Evolutionary conservation across 1,139 yeast species (phyloP).

Genomic region (Pichia sp.): DNA sequence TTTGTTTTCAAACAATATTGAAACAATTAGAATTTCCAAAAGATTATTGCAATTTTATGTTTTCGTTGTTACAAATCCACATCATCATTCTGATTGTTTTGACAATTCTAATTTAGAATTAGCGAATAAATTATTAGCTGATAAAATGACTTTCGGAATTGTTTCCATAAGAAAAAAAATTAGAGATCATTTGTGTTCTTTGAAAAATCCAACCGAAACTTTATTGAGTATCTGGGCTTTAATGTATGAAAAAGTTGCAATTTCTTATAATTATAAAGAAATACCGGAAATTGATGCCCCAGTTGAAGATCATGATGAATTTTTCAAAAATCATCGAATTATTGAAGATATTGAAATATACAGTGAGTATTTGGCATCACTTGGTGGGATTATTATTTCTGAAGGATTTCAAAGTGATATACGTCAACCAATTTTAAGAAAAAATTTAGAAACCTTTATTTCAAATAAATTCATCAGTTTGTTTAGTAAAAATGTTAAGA

Average conservation of each 20-base stretch:
- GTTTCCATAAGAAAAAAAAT: constrained; percentile 71
- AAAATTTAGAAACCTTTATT: constrained; percentile 22
- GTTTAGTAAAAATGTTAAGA: constrained; percentile 21
- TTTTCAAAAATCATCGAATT: constrained; percentile 23
- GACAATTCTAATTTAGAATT: constrained; percentile 39
- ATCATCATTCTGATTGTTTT: constrained; percentile 30
- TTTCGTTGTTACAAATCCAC: constrained; percentile 17
- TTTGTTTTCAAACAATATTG: constrained; percentile 24
- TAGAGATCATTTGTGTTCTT: constrained; percentile 46
- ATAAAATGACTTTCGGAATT: constrained; percentile 64
- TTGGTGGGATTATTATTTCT: constrained; percentile 29
- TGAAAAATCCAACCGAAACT: constrained; percentile 55
- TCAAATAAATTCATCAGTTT: constrained; percentile 21
- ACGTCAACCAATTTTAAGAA: constrained; percentile 20
- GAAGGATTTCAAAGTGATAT: constrained; percentile 23
- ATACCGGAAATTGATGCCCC: constrained; percentile 17
- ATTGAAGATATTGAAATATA: constrained; percentile 20
- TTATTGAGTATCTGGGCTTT: constrained; percentile 56
- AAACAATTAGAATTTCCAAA: constrained; percentile 24
- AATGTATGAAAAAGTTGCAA: constrained; percentile 37
- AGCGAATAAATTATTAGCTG: constrained; percentile 46
- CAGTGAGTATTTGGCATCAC: constrained; percentile 29
- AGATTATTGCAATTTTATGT: constrained; percentile 21
- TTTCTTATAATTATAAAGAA: constrained; percentile 15
- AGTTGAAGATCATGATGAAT: constrained; percentile 23